Evolutionary conservation across 495 filamentous ascomycete genomes (phyloP), one percentile per base, ranked within the genome.

Genomic region (Hypoxylon fragiforme): DNA sequence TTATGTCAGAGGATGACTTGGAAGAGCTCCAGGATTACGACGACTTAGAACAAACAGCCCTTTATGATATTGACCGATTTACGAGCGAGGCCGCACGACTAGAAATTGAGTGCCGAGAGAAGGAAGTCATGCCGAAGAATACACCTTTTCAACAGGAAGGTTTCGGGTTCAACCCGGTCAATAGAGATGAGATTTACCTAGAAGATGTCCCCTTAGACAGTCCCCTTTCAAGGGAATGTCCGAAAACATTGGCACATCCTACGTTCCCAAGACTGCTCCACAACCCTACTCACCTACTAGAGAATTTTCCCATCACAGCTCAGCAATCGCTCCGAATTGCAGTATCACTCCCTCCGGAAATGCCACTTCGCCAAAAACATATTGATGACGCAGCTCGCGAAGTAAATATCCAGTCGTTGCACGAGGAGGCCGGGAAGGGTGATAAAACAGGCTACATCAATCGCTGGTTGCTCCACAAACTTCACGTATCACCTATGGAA

Each of bases 381-480:
- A 43, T 64, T n/a, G 52, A 57, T 5, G 57, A 61, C 41, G 63
- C 63, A 15, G 63, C 63, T 18, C 63, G 57, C 37, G 65, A 66
- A 31, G 63, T 58, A 11, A 59, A 59, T 36, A 68, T 68, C 35
- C 32, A 64, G 19, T 57, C 60, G 12, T 38, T 66, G 16, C 49
- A 63, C 13, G 39, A 34, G 13, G 56, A 37, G 12, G 16, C 20
- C 9, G 56, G 50, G 16, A 65, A 61, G 3, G 63, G 63, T 6
- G 65, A 65, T 49, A 76, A 68, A 50, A 64, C 43, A 13, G 70
- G 74, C 43, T 76, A 63, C 46, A 71, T 78, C 57, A 77, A 77
- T 51, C 66, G 70, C 39, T 78, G 76, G 76, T 59, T 78, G 3
- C 68, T 77, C 21, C 73, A 77, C 56, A 66, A 71, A 11, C 66